phyloP scores from a whole-genome alignment of 2,329 filamentous ascomycete species.

The Emmonsia crescens region DNA sequence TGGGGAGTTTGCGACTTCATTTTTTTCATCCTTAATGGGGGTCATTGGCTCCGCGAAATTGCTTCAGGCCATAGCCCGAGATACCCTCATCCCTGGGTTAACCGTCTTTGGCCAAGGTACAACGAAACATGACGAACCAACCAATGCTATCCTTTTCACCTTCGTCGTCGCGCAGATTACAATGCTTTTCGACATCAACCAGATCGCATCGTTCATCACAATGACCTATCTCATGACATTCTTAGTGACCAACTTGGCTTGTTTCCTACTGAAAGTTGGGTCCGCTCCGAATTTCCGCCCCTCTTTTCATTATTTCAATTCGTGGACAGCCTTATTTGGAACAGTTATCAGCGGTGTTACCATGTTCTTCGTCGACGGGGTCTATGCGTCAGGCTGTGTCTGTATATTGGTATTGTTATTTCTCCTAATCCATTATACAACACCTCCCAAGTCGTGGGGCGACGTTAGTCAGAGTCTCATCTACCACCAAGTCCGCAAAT shows the following conservation, averaged over 20 bases:
- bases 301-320: slow-evolving; percentile 81
- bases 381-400: slow-evolving; percentile 67
- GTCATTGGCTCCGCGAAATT: slow-evolving; percentile 77
- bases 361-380: slow-evolving; percentile 84
- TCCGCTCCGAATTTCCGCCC: slow-evolving; percentile 83
- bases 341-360: slow-evolving; percentile 64
- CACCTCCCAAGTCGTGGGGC: slow-evolving; percentile 78
- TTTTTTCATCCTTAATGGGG: slow-evolving; percentile 81
- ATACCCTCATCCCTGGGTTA: slow-evolving; percentile 67
- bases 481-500: slow-evolving; percentile 80
- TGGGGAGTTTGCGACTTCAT: slow-evolving; percentile 70
- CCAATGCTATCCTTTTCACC: slow-evolving; percentile 64
- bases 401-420: slow-evolving; percentile 66
- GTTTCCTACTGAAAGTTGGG: slow-evolving; percentile 74
- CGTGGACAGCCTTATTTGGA: slow-evolving; percentile 67
- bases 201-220: slow-evolving; percentile 79
- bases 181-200: slow-evolving; percentile 73
- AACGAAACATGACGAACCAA: slow-evolving; percentile 60
- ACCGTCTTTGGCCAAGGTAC: slow-evolving; percentile 64
- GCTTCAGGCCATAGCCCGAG: slow-evolving; percentile 69
- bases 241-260: slow-evolving; percentile 76
- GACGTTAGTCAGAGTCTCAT: slow-evolving; percentile 84
- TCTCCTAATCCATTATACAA: slow-evolving; percentile 72
- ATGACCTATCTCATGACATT: slow-evolving; percentile 94
- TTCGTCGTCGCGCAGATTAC: slow-evolving; percentile 66